Conservation (phyloP, 202 grass and related monocot species). For the Schoenoplectus tabernaemontani region DNA sequence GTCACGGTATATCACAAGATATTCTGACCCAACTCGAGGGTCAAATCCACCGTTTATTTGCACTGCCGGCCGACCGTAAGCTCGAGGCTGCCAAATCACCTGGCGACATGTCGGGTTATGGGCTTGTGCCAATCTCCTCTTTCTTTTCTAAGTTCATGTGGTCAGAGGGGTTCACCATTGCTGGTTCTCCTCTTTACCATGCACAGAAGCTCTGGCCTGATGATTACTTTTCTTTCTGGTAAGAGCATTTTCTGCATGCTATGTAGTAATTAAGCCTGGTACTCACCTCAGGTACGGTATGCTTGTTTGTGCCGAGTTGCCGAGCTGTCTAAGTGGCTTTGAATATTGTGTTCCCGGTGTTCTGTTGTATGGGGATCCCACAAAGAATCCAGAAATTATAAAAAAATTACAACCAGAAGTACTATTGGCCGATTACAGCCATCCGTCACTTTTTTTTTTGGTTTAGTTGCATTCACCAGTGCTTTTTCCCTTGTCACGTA, state of each 20-base stretch:
- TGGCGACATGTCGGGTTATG: slow-evolving; percentile 25
- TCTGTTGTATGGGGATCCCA: too few relatives aligned
- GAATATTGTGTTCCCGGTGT: too few relatives aligned
- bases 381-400: too few relatives aligned
- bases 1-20: slow-evolving; percentile 23
- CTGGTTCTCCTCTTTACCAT: slow-evolving; percentile 26
- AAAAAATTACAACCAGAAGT: too few relatives aligned
- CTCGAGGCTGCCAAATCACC: slow-evolving; percentile 19
- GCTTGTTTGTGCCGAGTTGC: too few relatives aligned
- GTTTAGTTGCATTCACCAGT: too few relatives aligned
- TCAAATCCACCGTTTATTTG: slow-evolving; percentile 40
- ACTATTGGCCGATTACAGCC: too few relatives aligned
- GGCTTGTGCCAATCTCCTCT: slow-evolving; percentile 24
- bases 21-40: slow-evolving; percentile 22
- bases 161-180: slow-evolving; percentile 68
- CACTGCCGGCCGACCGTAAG: slow-evolving; percentile 34
- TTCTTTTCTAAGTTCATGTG: slow-evolving; percentile 50
- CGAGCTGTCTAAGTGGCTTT: too few relatives aligned
- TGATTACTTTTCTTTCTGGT: slow-evolving; percentile 48
- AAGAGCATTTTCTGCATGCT: not conserved
- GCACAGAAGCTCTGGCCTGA: slow-evolving; percentile 55
- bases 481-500: too few relatives aligned
- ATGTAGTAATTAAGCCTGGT: too few relatives aligned
- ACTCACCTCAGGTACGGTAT: too few relatives aligned
- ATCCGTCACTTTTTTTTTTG: too few relatives aligned